Evolutionary conservation across 1,284 basidiomycete species (phyloP), one percentile per base, ranked within the genome.

Genomic region (Hymenochaete sp.): DNA sequence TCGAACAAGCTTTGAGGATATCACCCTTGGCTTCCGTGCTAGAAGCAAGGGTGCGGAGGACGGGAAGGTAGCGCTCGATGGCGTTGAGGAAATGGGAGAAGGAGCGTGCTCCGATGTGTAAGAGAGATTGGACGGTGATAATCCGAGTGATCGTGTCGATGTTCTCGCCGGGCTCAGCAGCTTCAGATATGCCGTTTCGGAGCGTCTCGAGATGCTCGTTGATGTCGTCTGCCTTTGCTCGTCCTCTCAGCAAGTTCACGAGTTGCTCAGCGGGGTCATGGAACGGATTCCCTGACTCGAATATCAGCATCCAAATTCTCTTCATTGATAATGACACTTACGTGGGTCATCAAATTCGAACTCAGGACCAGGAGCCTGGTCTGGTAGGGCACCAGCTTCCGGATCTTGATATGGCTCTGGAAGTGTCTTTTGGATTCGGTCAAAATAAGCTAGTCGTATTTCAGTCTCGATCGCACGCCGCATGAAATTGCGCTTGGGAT

Each of bases 41-140:
- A 1, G 75, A 65, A 1, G 81, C 77, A 35, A 98, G 67, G 43
- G 74, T 75, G 14, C 92, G 85, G 6, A 98, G 72, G 0, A 98
- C 68, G 9, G 81, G 77, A n/a, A 98, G 80, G 63, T 98, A 98
- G 4, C 91, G 82, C 62, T 99, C 96, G 51, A 98, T 91, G 5
- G 93, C 93, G 62, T 98, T 98, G 52, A 98, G 77, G 58, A 98
- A 85, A 63, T 99, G 96, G 0, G 93, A 98, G 70, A 99, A 98
- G 2, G 93, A 97, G 14, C 95, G 82, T 8, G 87, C 82, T 40
- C 96, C 96, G 45, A 98, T 87, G 57, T 87, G 79, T 5, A 98
- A 74, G 1, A 98, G 73, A 9, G 85, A 88, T 59, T 98, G 93
- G 38, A 92, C 73, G n/a, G 86, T 75, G 54, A 98, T 82, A 38